These are phyloP conservation scores for Hyaloscypha hepaticicola DNA, from an alignment of 495 filamentous ascomycete genomes.

Conservation along the genomic window DNA sequence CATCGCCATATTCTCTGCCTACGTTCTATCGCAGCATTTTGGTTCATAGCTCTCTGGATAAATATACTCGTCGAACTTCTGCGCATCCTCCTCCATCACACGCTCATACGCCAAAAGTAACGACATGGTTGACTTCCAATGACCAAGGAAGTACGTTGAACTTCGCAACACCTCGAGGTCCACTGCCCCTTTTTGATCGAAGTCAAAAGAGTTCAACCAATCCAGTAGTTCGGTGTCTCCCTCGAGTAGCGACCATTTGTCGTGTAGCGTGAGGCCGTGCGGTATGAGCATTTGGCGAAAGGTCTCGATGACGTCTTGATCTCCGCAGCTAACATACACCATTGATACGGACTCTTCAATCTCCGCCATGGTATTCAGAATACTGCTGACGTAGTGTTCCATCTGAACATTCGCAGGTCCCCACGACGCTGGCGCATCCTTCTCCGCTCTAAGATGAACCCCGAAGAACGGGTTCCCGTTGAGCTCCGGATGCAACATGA, in stretches of 20 bases:
- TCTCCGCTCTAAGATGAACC: too few relatives aligned
- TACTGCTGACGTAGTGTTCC: too few relatives aligned
- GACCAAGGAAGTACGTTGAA: conserved; percentile 11
- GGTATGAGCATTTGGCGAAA: conserved; percentile 12
- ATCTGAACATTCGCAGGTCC: too few relatives aligned
- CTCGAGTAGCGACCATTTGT: conserved; percentile 17
- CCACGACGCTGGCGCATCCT: too few relatives aligned
- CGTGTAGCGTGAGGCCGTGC: conserved; percentile 7
- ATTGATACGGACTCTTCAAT: too few relatives aligned
- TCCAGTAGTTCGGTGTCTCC: background rate
- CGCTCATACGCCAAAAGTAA: conserved; percentile 17
- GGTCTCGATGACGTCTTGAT: conserved; percentile 9
- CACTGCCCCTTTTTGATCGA: conserved; percentile 21
- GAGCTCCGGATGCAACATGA: too few relatives aligned
- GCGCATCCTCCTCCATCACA: background rate
- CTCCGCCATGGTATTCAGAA: too few relatives aligned
- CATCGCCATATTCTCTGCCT: conserved; percentile 1
- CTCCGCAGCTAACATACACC: conserved; percentile 18
- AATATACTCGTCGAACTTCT: conserved; percentile 12
- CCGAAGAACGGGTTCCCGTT: too few relatives aligned
- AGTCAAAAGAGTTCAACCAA: conserved; percentile 5
- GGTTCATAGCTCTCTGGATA: conserved; percentile 9
- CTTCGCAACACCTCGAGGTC: conserved; percentile 10
- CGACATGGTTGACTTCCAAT: conserved; percentile 9
- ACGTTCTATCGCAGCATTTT: background rate